These are phyloP conservation scores for Salix udensis DNA, from an alignment of 345 rosid genomes.

Conservation along the genomic window DNA sequence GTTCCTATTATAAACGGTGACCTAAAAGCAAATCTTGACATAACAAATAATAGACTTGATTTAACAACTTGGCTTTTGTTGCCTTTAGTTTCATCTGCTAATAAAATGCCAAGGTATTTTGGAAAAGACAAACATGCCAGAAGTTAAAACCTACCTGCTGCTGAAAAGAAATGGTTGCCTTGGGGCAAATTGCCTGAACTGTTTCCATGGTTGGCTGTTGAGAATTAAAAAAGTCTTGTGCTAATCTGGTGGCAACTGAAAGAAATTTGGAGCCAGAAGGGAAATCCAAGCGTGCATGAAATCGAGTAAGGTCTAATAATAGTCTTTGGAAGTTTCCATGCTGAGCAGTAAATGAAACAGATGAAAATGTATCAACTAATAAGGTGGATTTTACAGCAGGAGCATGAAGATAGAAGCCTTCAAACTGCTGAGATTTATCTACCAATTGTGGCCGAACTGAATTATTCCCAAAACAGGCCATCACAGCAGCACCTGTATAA, in stretches of 20 bases:
- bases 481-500: slow-evolving; percentile 58
- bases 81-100: background rate
- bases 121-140: background rate
- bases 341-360: slow-evolving; percentile 73
- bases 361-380: slow-evolving; percentile 67
- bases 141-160: slow-evolving; percentile 64
- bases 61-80: background rate
- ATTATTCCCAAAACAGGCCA: slow-evolving; percentile 60
- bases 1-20: background rate
- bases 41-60: background rate
- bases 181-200: slow-evolving; percentile 61
- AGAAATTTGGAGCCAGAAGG: slow-evolving; percentile 74
- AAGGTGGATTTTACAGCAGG: slow-evolving; percentile 54
- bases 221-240: slow-evolving; percentile 61
- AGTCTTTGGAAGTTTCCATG: slow-evolving; percentile 75
- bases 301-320: slow-evolving; percentile 73
- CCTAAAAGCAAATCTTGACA: background rate
- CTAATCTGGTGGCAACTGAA: slow-evolving; percentile 50
- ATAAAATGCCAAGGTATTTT: background rate
- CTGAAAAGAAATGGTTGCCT: slow-evolving; percentile 63
- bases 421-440: slow-evolving; percentile 28
- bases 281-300: slow-evolving; percentile 64
- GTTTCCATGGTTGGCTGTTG: slow-evolving; percentile 53
- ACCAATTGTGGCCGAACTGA: slow-evolving; percentile 38
- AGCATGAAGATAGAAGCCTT: slow-evolving; percentile 45